Base-by-base conservation (phyloP, 2,329 filamentous ascomycete genomes). In the Kalmusia sp. region DNA sequence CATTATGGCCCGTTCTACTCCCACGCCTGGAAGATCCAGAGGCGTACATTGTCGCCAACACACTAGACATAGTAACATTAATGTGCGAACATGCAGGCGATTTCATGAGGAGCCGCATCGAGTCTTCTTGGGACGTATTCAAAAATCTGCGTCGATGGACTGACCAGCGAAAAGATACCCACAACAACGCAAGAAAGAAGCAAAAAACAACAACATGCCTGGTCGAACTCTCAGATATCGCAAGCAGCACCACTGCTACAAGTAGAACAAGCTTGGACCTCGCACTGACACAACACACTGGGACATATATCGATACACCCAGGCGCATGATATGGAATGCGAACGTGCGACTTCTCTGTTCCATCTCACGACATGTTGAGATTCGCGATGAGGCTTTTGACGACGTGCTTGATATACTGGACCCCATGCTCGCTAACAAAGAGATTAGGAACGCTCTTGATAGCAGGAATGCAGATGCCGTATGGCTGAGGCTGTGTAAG, bases 1-100 rank as follows among this genome's bases (percentile, higher is more conserved):
- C 89, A 3, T 80, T 98, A 6, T 99, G 93, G 93, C 92, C 93
- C 0, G 88, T 96, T 6, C 78, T 96, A 4, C 77, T 88, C 1
- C 80, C 82, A n/a, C 82, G 87, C 21, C 78, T 92, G 5, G 84
- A 86, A 59, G 90, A 92, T 58, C 59, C 76, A 3, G 87, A 92
- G 70, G 77, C 84, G 0, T 89, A 87, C 66, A 84, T 97, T 8
- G 83, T 84, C 2, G 82, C 89, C 7, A 85, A 87, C 14, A 87
- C 92, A 5, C 87, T 91, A 53, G 81, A 86, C 12, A 84, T 91
- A 0, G 79, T 98, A 3, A 79, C 79, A 2, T 78, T 82, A 9
- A 81, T 97, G 51, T 96, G 91, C 68, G 77, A 79, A 51, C 79
- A 84, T 40, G 91, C 91, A 0, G 91, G 92, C 0, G 87, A 92